Conservation (phyloP, 371 early-diverging fungal genomes). For the Haplosporangium sp. region DNA sequence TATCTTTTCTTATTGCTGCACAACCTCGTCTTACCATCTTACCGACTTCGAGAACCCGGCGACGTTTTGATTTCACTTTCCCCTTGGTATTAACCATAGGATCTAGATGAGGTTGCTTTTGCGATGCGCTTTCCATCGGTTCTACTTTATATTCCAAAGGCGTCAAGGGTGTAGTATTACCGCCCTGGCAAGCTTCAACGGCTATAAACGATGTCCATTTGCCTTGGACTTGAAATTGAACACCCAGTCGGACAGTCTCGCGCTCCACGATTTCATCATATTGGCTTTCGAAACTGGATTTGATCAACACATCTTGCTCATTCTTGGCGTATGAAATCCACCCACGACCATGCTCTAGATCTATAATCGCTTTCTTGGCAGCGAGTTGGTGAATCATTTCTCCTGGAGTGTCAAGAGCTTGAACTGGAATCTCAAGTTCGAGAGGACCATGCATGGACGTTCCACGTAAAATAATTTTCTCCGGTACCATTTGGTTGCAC, state of each 20-base stretch:
- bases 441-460: constrained; percentile 59
- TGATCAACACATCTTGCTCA: background rate
- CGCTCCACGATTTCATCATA: constrained; percentile 11
- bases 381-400: constrained; percentile 60
- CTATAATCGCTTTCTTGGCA: constrained; percentile 58
- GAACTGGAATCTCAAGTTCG: constrained; percentile 56
- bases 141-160: too few species aligned
- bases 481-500: constrained; percentile 29
- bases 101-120: too few species aligned
- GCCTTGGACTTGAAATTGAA: constrained; percentile 11
- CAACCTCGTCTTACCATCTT: too few species aligned
- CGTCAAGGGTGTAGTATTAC: too few species aligned
- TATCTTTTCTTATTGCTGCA: too few species aligned
- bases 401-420: constrained; percentile 34
- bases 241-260: constrained; percentile 18
- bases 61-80: too few species aligned
- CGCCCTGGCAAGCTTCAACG: background rate
- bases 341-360: constrained; percentile 54
- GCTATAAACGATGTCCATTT: constrained; percentile 22
- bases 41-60: too few species aligned
- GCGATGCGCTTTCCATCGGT: too few species aligned
- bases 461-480: constrained; percentile 49
- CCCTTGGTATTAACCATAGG: too few species aligned
- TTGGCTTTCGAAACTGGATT: constrained; percentile 6
- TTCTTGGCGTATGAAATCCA: constrained; percentile 23